Evolutionary conservation across 2,329 filamentous ascomycete genomes (phyloP).

Genomic region (Fusarium sp.): DNA sequence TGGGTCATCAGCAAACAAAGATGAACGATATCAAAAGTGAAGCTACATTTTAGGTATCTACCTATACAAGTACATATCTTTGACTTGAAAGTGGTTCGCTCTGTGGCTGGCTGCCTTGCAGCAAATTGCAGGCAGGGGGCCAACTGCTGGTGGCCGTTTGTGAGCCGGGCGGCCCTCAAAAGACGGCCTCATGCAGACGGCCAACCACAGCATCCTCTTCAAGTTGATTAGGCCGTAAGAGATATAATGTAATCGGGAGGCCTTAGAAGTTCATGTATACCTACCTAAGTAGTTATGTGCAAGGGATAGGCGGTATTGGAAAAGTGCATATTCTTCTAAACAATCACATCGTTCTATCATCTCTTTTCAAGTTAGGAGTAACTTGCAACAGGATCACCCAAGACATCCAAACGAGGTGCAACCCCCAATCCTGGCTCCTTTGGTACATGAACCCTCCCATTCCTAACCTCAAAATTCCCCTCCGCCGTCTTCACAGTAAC

Average conservation of each 20-base stretch:
- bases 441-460: conserved; percentile 21
- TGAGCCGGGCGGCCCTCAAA: background rate
- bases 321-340: background rate
- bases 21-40: background rate
- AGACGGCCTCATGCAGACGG: conserved; percentile 8
- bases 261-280: background rate
- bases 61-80: background rate
- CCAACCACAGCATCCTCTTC: background rate
- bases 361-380: conserved; percentile 9
- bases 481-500: conserved; percentile 25
- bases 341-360: background rate
- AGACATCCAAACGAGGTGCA: conserved; percentile 19
- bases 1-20: background rate
- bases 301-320: background rate
- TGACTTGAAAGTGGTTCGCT: background rate
- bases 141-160: conserved; percentile 5
- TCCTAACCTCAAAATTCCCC: conserved; percentile 19
- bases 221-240: background rate
- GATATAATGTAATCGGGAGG: background rate
- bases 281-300: background rate
- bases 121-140: background rate
- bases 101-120: background rate
- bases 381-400: conserved; percentile 26
- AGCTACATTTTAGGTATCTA: background rate
- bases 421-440: conserved; percentile 21